phyloP scores from a whole-genome alignment of 192 early-diverging fungal species.

The Coemansia biformis region DNA sequence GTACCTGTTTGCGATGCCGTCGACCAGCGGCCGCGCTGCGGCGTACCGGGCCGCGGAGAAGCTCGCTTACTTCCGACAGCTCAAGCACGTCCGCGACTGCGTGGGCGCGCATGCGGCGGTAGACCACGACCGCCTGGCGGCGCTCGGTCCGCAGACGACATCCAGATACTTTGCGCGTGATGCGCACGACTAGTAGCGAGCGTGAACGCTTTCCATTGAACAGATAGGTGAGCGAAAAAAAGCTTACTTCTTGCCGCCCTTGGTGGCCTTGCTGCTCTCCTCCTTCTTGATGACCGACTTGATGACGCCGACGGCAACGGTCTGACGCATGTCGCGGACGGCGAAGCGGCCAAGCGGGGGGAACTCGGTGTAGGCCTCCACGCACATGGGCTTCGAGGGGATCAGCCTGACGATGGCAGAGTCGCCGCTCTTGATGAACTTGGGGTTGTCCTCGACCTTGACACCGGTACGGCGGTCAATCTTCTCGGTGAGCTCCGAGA shows the following conservation, averaged over 20 bases:
- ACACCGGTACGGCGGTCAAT: slow-evolving; percentile 94
- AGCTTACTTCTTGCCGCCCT: slow-evolving; percentile 76
- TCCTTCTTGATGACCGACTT: slow-evolving; percentile 86
- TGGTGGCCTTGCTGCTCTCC: slow-evolving; percentile 67
- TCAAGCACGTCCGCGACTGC: slow-evolving; percentile 43
- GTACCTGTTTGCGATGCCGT: slow-evolving; percentile 61
- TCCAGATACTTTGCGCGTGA: slow-evolving; percentile 27
- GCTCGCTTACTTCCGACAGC: slow-evolving; percentile 50
- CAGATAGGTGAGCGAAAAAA: too few relatives aligned
- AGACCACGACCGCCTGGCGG: slow-evolving; percentile 9
- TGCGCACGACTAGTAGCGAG: too few relatives aligned
- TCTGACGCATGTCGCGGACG: slow-evolving; percentile 96
- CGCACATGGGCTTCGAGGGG: slow-evolving; percentile 95
- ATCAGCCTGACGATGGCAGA: slow-evolving; percentile 92
- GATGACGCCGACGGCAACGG: slow-evolving; percentile 96
- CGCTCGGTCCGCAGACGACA: slow-evolving; percentile 6
- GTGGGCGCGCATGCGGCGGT: neutral
- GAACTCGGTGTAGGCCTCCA: slow-evolving; percentile 89
- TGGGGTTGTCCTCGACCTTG: slow-evolving; percentile 86
- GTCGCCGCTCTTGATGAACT: slow-evolving; percentile 94
- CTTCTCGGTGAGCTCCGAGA: slow-evolving; percentile 87
- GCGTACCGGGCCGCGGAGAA: slow-evolving; percentile 62
- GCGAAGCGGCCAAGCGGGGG: slow-evolving; percentile 95
- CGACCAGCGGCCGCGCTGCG: slow-evolving; percentile 63
- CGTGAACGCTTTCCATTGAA: too few relatives aligned